These are phyloP conservation scores for Apiotrichum mycotoxinovorans DNA, from an alignment of 1,284 basidiomycete genomes.

Conservation along the genomic window DNA sequence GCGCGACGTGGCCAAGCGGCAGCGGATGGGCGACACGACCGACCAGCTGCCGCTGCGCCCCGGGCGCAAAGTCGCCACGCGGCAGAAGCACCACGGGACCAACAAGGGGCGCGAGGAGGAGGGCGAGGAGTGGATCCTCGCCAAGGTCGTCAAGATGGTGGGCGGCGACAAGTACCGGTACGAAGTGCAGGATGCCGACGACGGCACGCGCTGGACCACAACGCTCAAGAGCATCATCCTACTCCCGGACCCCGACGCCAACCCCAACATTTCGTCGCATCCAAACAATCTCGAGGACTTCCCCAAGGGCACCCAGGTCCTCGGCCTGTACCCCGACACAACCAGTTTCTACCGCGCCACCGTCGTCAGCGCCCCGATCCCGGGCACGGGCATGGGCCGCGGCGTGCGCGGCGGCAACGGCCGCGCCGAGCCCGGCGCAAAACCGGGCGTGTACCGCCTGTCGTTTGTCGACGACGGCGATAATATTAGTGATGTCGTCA, in stretches of 20 bases:
- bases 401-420: slow-evolving; percentile 20
- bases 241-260: slow-evolving; percentile 48
- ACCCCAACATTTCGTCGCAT: slow-evolving; percentile 41
- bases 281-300: slow-evolving; percentile 47
- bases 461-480: slow-evolving; percentile 48
- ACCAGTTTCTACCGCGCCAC: slow-evolving; percentile 54
- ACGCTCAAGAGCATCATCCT: slow-evolving; percentile 52
- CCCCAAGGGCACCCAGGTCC: slow-evolving; percentile 45
- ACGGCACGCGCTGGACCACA: slow-evolving; percentile 47
- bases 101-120: slow-evolving; percentile 18
- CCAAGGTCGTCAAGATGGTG: slow-evolving; percentile 46
- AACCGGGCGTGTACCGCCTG: slow-evolving; percentile 38
- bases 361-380: slow-evolving; percentile 41
- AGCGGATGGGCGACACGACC: slow-evolving; percentile 25
- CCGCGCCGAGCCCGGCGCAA: slow-evolving; percentile 26
- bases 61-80: slow-evolving; percentile 50
- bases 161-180: slow-evolving; percentile 48
- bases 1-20: slow-evolving; percentile 9
- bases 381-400: slow-evolving; percentile 32
- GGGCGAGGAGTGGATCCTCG: slow-evolving; percentile 51
- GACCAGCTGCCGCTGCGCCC: slow-evolving; percentile 50
- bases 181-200: slow-evolving; percentile 45
- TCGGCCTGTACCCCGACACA: slow-evolving; percentile 55
- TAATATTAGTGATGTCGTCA: slow-evolving; percentile 37
- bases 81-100: slow-evolving; percentile 19